Conservation (phyloP, 495 filamentous ascomycete genomes). For the Penicillium samsonianum region DNA sequence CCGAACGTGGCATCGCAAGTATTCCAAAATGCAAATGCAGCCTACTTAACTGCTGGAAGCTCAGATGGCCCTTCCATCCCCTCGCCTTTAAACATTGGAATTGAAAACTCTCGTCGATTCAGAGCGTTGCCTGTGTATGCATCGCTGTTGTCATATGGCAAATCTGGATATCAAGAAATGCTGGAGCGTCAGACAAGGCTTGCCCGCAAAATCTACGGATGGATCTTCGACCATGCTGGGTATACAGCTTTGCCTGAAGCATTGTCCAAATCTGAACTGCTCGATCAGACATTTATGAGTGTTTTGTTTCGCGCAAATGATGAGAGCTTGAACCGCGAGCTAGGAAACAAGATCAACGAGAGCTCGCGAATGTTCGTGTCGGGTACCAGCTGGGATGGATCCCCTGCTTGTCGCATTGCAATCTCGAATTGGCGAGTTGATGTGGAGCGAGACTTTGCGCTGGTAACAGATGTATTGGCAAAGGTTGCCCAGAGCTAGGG, state of each 20-base stretch:
- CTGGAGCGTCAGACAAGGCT: conserved; percentile 70
- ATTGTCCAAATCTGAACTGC: conserved; percentile 33
- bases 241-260: conserved; percentile 67
- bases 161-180: conserved; percentile 67
- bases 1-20: conserved; percentile 57
- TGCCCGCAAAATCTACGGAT: conserved; percentile 64
- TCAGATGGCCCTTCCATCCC: conserved; percentile 52
- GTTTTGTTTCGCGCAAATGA: conserved; percentile 81
- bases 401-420: conserved; percentile 74
- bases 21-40: conserved; percentile 83
- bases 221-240: conserved; percentile 54
- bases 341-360: conserved; percentile 72
- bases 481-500: conserved; percentile 23
- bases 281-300: conserved; percentile 65
- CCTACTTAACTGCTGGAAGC: conserved; percentile 63
- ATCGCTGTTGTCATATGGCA: conserved; percentile 73
- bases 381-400: conserved; percentile 73
- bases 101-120: conserved; percentile 92
- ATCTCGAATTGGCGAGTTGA: conserved; percentile 76
- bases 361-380: conserved; percentile 78
- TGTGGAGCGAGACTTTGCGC: conserved; percentile 37
- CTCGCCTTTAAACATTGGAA: conserved; percentile 82
- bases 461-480: conserved; percentile 41
- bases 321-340: conserved; percentile 59
- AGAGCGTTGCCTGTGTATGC: conserved; percentile 87